Percentiles rank a stretch among this genome's conserved stretches.
Evolutionary conservation across 257 asterid genomes (phyloP).

Genomic region (Anisodus acutangulus): DNA sequence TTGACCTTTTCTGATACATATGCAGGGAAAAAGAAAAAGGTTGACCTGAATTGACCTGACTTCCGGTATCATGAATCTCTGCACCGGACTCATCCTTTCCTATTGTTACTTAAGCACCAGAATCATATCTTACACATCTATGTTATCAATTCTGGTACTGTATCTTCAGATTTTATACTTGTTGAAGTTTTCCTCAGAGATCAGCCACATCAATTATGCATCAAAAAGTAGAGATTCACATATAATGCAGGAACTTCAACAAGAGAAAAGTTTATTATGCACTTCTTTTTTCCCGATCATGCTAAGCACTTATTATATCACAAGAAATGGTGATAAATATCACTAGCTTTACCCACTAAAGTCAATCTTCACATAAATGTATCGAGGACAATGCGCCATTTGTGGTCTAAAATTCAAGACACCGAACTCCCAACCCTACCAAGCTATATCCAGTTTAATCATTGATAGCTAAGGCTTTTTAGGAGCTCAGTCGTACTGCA

Average conservation of each 20-base stretch:
- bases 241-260: neutral
- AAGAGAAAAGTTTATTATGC: neutral
- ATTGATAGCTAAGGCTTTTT: neutral
- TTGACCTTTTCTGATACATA: neutral
- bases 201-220: conserved; percentile 18
- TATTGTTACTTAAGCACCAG: neutral
- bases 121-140: neutral
- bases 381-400: conserved; percentile 7
- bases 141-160: neutral
- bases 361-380: conserved; percentile 13
- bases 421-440: neutral
- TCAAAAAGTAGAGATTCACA: neutral
- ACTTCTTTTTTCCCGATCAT: neutral
- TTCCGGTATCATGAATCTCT: neutral
- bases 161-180: conserved; percentile 17
- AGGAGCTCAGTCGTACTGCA: neutral
- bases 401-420: neutral
- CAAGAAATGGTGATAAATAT: neutral
- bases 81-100: neutral
- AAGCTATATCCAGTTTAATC: conserved; percentile 4
- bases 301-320: neutral
- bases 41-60: neutral
- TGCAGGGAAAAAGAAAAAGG: neutral
- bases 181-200: neutral
- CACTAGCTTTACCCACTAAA: conserved; percentile 9